Evolutionary conservation across 2,329 filamentous ascomycete species (phyloP).

Genomic region (Monosporascus sp.): DNA sequence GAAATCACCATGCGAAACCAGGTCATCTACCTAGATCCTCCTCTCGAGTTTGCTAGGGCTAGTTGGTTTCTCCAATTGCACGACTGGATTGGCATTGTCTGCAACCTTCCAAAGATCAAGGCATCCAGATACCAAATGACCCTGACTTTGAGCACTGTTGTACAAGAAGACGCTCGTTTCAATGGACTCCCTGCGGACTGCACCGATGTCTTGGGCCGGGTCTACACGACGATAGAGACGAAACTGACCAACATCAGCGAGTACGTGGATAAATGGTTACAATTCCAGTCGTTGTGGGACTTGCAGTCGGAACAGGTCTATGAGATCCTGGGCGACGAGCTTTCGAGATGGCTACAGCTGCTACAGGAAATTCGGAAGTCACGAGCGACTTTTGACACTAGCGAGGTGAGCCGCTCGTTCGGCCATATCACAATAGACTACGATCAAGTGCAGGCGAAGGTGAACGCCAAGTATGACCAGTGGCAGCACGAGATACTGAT

Average conservation of each 20-base stretch:
- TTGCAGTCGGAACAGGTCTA: constrained; percentile 94
- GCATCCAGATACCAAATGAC: constrained; percentile 92
- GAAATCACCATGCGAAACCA: constrained; percentile 98
- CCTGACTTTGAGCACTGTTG: constrained; percentile 52
- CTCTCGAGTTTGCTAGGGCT: constrained; percentile 82
- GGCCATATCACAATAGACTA: constrained; percentile 95
- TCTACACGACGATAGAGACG: constrained; percentile 77
- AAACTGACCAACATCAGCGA: constrained; percentile 73
- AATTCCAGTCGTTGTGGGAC: constrained; percentile 98
- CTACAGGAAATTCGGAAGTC: constrained; percentile 97
- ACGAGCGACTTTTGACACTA: constrained; percentile 93
- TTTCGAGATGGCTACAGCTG: constrained; percentile 88
- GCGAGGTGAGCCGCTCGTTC: constrained; percentile 86
- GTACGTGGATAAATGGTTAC: constrained; percentile 97
- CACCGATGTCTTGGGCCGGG: constrained; percentile 69
- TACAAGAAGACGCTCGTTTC: constrained; percentile 67
- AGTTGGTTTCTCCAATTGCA: constrained; percentile 93
- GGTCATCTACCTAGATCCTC: constrained; percentile 92
- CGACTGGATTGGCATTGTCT: constrained; percentile 87
- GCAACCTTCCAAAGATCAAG: constrained; percentile 89
- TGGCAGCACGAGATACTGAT: constrained; percentile 97
- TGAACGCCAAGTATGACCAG: constrained; percentile 98
- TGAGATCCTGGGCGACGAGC: constrained; percentile 81
- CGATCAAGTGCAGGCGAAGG: constrained; percentile 96
- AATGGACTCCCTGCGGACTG: constrained; percentile 80